A percentile compares a stretch with the other conserved stretches of the same genome.
Evolutionary conservation across 2,329 filamentous ascomycete genomes (phyloP).

Genomic region (Neurospora sp.): DNA sequence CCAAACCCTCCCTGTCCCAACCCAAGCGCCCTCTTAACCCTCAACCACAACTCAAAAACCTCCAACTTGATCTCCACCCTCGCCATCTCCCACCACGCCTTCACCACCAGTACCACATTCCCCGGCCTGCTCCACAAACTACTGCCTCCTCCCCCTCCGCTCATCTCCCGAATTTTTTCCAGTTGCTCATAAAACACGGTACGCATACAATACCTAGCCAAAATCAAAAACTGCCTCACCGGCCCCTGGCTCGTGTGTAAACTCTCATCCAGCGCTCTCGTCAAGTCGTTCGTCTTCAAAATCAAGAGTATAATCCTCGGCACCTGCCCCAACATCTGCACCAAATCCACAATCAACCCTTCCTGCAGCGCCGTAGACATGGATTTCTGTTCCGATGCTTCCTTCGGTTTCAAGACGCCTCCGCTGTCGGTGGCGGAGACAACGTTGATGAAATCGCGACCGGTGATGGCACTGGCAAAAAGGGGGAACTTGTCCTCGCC

Average conservation of each 20-base stretch:
- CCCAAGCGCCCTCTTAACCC: conserved; percentile 39
- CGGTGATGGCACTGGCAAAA: conserved; percentile 85
- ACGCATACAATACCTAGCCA: conserved; percentile 57
- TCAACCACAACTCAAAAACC: conserved; percentile 53
- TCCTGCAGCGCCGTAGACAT: conserved; percentile 79
- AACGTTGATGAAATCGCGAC: conserved; percentile 76
- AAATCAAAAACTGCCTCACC: conserved; percentile 56
- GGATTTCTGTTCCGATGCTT: conserved; percentile 70
- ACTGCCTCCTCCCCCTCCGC: conserved; percentile 30
- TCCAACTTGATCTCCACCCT: conserved; percentile 55
- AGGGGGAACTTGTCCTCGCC: conserved; percentile 85
- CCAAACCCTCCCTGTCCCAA: not conserved
- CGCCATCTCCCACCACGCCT: conserved; percentile 48
- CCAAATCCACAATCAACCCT: conserved; percentile 78
- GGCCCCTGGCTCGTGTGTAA: conserved; percentile 64
- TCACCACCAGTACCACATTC: conserved; percentile 44
- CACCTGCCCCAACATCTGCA: conserved; percentile 79
- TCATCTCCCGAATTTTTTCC: conserved; percentile 39
- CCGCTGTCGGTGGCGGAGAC: conserved; percentile 32
- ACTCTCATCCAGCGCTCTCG: conserved; percentile 85
- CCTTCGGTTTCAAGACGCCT: conserved; percentile 46
- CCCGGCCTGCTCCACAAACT: conserved; percentile 45
- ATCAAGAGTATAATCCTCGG: conserved; percentile 90
- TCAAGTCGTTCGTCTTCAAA: conserved; percentile 95
- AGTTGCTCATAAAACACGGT: conserved; percentile 58